Base-by-base conservation (phyloP, 2,329 filamentous ascomycete species). In the Exophiala sp. region DNA sequence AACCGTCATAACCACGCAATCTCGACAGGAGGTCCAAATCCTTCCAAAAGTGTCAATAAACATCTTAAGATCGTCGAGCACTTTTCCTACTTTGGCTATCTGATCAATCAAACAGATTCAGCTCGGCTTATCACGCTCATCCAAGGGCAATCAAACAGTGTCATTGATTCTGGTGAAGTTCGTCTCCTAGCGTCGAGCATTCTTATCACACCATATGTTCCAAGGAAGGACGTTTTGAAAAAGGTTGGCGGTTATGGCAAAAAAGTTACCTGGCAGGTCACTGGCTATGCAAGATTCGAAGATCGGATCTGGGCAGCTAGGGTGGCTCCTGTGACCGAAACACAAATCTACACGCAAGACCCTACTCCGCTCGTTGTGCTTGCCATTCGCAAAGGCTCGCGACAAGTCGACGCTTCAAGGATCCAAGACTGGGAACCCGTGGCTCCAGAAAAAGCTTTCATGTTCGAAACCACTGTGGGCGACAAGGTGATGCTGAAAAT, bases 41-140 rank as follows among this genome's bases (percentile, higher is more conserved):
- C 62, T 16, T 67, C 69, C 8, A 76, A 74, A 38, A 75, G 76
- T 1, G 67, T 68, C 8, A 71, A 71, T 43, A 71, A 75, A 33
- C 71, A 73, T 42, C 78, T 94, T 56, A 79, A 82, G 62, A 89
- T 99, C 68, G 90, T 89, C 70, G 91, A 91, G 68, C 89, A 85
- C 1, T 86, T 96, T 46, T 90, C 91, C 71, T 96, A 92, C 72
- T 96, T 94, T 1, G 90, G 89, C 46, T 97, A 99, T 71, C 83
- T 95, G 71, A 86, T 99, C 61, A 78, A 78, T 38, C 77, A 83
- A 44, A 76, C 81, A 21, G 89, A 94, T 68, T 86, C 86, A 2
- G 82, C 88, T 65, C 83, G 81, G 51, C 77, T 97, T 35, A 80
- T 88, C 52, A 79, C 81, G 5, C 78, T 95, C 42, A 62, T 75